Evolutionary conservation across 192 early-diverging fungal genomes (phyloP).

Genomic region (Phycomyces nitens): DNA sequence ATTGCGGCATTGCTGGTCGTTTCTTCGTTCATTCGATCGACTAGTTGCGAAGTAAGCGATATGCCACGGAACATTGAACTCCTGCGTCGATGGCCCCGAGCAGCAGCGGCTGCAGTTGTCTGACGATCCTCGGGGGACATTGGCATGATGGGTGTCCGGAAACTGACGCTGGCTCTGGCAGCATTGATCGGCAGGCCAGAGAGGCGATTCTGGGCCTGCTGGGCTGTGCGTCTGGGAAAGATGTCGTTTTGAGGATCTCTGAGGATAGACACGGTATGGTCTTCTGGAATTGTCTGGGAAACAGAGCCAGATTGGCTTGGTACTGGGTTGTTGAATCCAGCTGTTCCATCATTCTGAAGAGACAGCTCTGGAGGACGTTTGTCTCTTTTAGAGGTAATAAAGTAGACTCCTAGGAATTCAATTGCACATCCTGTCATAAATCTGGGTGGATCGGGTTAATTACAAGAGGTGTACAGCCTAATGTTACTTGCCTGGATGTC

Average conservation of each 20-base stretch:
- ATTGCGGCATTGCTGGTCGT: conserved; percentile 3
- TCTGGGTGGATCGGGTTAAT: conserved; percentile 12
- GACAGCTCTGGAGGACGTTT: background rate
- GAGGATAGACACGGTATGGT: too few species aligned
- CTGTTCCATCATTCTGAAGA: background rate
- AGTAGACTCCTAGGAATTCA: conserved; percentile 65
- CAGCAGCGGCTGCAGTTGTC: background rate
- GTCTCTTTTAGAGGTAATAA: conserved; percentile 59
- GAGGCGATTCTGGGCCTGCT: too few species aligned
- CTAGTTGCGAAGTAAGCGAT: conserved; percentile 32
- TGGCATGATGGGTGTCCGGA: background rate
- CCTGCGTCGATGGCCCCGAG: conserved; percentile 10
- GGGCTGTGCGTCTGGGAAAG: too few species aligned
- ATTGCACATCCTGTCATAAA: conserved; percentile 58
- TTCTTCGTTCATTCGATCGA: conserved; percentile 29
- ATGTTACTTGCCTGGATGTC: conserved; percentile 17
- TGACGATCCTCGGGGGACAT: background rate
- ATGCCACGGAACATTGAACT: conserved; percentile 34
- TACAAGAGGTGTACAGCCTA: conserved; percentile 11
- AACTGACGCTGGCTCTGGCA: background rate
- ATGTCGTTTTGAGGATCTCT: too few species aligned
- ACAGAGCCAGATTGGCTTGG: background rate
- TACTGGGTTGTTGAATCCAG: background rate
- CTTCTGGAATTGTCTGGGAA: too few species aligned
- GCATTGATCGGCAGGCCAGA: background rate